These are phyloP conservation scores for Carex kokanica DNA, from an alignment of 176 grass and related monocot genomes.

Conservation along the genomic window DNA sequence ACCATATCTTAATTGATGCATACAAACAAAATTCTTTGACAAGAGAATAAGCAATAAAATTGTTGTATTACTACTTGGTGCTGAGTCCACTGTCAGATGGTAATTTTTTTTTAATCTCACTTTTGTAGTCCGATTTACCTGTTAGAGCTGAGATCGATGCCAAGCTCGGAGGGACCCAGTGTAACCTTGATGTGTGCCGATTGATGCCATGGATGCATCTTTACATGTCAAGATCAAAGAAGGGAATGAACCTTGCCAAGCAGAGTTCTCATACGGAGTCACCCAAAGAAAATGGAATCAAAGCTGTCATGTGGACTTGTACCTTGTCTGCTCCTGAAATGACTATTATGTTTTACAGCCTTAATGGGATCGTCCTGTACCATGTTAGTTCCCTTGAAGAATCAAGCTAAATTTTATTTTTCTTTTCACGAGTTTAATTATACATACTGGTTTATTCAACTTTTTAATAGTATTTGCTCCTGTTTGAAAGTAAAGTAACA, in stretches of 20 bases:
- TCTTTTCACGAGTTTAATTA: not conserved
- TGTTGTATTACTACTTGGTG: not conserved
- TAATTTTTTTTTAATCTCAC: slow-evolving; percentile 30
- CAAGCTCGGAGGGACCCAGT: slow-evolving; percentile 90
- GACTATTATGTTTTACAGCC: slow-evolving; percentile 75
- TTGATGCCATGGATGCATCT: slow-evolving; percentile 82
- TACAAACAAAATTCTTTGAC: not conserved
- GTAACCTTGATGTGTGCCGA: slow-evolving; percentile 86
- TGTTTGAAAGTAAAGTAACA: not conserved
- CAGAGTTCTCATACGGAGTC: slow-evolving; percentile 42
- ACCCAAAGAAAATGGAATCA: slow-evolving; percentile 53
- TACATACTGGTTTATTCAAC: not conserved
- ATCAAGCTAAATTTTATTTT: not conserved
- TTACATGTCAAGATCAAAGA: slow-evolving; percentile 48
- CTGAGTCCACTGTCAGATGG: not conserved
- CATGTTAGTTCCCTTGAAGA: slow-evolving; percentile 74
- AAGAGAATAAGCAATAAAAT: slow-evolving; percentile 1
- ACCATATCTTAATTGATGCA: not conserved
- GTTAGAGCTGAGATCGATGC: slow-evolving; percentile 93
- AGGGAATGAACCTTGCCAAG: slow-evolving; percentile 52
- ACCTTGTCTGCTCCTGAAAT: slow-evolving; percentile 89
- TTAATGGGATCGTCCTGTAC: slow-evolving; percentile 69
- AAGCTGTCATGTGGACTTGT: slow-evolving; percentile 91
- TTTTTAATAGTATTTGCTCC: slow-evolving; percentile 16
- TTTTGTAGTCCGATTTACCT: slow-evolving; percentile 64